Evolutionary conservation across 495 filamentous ascomycete species (phyloP).

Genomic region (Hypoxylon perforatum): DNA sequence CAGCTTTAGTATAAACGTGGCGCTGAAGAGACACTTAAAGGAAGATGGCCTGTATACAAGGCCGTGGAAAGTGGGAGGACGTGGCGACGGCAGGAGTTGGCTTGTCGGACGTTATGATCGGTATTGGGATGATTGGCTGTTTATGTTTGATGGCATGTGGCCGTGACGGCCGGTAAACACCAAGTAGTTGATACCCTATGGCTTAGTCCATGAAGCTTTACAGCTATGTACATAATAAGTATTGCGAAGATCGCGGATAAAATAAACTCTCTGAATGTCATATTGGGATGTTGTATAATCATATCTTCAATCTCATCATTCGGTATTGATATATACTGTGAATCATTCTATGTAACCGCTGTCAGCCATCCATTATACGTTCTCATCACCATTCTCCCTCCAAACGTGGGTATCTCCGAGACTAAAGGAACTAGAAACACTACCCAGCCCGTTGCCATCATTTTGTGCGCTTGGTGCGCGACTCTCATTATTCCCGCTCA

Average conservation of each 20-base stretch:
- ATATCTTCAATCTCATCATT: slow-evolving; percentile 30
- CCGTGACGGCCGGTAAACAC: slow-evolving; percentile 36
- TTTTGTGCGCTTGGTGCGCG: slow-evolving; percentile 5
- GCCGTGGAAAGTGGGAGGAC: slow-evolving; percentile 55
- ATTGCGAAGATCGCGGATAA: too few relatives aligned
- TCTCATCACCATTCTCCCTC: slow-evolving; percentile 54
- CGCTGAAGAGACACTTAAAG: slow-evolving; percentile 53
- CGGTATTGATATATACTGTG: slow-evolving; percentile 4
- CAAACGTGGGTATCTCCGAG: slow-evolving; percentile 68
- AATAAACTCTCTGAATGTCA: too few relatives aligned
- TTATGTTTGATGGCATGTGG: slow-evolving; percentile 61
- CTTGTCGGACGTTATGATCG: slow-evolving; percentile 51
- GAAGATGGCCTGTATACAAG: slow-evolving; percentile 52
- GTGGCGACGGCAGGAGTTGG: slow-evolving; percentile 55
- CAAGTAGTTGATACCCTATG: background rate
- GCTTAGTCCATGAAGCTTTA: background rate
- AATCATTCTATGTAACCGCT: slow-evolving; percentile 10
- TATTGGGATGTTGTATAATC: background rate
- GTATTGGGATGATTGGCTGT: slow-evolving; percentile 60
- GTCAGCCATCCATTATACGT: slow-evolving; percentile 41
- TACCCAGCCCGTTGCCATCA: slow-evolving; percentile 26
- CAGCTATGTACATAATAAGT: too few relatives aligned
- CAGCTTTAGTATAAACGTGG: slow-evolving; percentile 59
- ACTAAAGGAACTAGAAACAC: slow-evolving; percentile 58
- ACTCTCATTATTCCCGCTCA: slow-evolving; percentile 22